Evolutionary conservation across 257 asterid species (phyloP).

Genomic region (Nicotiana undulata): DNA sequence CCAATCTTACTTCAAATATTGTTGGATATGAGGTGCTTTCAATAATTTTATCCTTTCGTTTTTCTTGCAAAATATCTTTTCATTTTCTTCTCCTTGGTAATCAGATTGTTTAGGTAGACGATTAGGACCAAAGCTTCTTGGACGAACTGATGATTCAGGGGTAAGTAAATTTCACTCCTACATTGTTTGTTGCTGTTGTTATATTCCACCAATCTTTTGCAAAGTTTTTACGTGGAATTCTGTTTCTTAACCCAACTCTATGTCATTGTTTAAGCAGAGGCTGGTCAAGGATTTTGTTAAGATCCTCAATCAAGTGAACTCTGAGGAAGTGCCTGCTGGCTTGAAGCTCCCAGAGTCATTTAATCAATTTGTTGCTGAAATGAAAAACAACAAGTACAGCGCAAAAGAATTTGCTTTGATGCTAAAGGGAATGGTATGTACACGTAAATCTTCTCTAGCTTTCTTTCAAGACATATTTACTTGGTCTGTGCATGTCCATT

Average conservation of each 20-base stretch:
- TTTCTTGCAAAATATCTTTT: constrained; percentile 8
- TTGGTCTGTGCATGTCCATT: background rate
- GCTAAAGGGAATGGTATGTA: constrained; percentile 92
- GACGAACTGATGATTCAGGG: constrained; percentile 90
- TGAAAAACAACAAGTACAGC: constrained; percentile 67
- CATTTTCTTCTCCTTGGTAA: constrained; percentile 17
- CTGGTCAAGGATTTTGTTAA: constrained; percentile 82
- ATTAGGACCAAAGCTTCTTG: constrained; percentile 90
- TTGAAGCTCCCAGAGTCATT: constrained; percentile 87
- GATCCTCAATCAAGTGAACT: constrained; percentile 82
- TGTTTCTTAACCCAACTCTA: background rate
- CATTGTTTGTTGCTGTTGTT: constrained; percentile 3
- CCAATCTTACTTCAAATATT: background rate
- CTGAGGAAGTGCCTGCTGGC: constrained; percentile 78
- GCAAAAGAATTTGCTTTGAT: constrained; percentile 87
- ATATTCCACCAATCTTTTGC: background rate
- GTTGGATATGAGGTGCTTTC: background rate
- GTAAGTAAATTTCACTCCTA: constrained; percentile 28
- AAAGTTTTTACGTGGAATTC: constrained; percentile 1
- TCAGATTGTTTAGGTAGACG: constrained; percentile 98
- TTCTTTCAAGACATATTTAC: background rate
- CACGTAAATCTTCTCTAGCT: background rate
- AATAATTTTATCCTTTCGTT: background rate
- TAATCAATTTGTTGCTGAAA: constrained; percentile 86
- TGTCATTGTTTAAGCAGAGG: constrained; percentile 43